Conservation (phyloP, 1,284 basidiomycete species). For the Phlebopus sp. region DNA sequence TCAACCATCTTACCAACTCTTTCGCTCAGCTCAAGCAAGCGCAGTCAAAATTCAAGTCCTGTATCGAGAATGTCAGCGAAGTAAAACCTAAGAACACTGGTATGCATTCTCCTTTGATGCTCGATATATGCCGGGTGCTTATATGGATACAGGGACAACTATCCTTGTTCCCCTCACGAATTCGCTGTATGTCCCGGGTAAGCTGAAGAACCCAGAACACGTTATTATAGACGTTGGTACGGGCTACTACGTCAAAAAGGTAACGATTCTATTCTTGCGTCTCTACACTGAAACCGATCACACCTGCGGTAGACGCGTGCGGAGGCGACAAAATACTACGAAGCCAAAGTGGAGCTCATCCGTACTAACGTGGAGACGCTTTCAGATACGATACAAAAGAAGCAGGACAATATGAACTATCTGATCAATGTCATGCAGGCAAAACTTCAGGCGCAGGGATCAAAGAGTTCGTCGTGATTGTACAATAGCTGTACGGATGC, state of each 20-base stretch:
- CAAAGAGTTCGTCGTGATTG: slow-evolving; percentile 21
- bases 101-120: slow-evolving; percentile 32
- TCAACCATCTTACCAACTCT: slow-evolving; percentile 88
- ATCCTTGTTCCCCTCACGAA: slow-evolving; percentile 91
- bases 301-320: slow-evolving; percentile 56
- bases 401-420: slow-evolving; percentile 83
- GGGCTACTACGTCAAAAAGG: slow-evolving; percentile 96
- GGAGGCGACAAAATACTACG: slow-evolving; percentile 80
- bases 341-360: slow-evolving; percentile 75
- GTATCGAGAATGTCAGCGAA: slow-evolving; percentile 80
- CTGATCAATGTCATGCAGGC: slow-evolving; percentile 73
- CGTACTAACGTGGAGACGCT: slow-evolving; percentile 77
- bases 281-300: slow-evolving; percentile 1
- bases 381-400: slow-evolving; percentile 83
- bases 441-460: slow-evolving; percentile 58
- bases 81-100: slow-evolving; percentile 75
- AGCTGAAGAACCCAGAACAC: slow-evolving; percentile 77
- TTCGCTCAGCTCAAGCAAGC: slow-evolving; percentile 92
- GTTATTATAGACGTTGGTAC: slow-evolving; percentile 97
- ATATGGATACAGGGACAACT: slow-evolving; percentile 62
- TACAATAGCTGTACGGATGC: background rate
- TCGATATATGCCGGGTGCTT: background rate
- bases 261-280: slow-evolving; percentile 33
- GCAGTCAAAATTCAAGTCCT: slow-evolving; percentile 88
- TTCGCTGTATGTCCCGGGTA: slow-evolving; percentile 94